Conservation (phyloP, 2,329 filamentous ascomycete species). For the Fusarium bactridioides region DNA sequence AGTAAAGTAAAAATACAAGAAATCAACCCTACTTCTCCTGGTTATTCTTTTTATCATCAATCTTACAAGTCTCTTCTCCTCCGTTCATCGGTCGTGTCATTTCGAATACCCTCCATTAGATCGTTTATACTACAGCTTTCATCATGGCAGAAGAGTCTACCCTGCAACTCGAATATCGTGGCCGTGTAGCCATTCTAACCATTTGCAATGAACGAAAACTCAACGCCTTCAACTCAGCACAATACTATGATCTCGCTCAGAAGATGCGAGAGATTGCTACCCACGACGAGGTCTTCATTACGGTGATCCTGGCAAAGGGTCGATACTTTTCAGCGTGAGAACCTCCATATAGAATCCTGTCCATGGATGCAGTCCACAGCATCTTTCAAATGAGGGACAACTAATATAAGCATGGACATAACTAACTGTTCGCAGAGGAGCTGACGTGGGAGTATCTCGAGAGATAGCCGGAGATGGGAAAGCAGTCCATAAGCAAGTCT, state of each 20-base stretch:
- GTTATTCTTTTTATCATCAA: neutral
- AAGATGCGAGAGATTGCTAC: slow-evolving; percentile 79
- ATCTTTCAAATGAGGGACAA: neutral
- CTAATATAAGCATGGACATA: neutral
- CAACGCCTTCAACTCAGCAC: slow-evolving; percentile 75
- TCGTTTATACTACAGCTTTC: neutral
- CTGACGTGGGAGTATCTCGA: slow-evolving; percentile 72
- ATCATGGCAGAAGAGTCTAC: slow-evolving; percentile 37
- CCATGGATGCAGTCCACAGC: neutral
- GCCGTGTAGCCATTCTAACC: slow-evolving; percentile 74
- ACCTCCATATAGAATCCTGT: neutral
- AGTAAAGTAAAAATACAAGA: slow-evolving; percentile 8
- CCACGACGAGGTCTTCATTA: slow-evolving; percentile 83
- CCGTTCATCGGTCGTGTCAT: neutral
- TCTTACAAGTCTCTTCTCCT: neutral
- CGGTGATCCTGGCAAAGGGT: slow-evolving; percentile 85
- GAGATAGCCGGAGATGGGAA: slow-evolving; percentile 48
- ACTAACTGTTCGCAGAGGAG: slow-evolving; percentile 66
- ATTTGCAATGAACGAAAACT: slow-evolving; percentile 88
- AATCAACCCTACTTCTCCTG: neutral
- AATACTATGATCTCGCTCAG: slow-evolving; percentile 81
- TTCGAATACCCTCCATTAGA: neutral
- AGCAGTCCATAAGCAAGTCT: slow-evolving; percentile 61
- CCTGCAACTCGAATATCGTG: slow-evolving; percentile 51
- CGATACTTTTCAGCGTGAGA: slow-evolving; percentile 85